phyloP scores from a whole-genome alignment of 2,329 filamentous ascomycete genomes.

The Parascedosporium putredinis region DNA sequence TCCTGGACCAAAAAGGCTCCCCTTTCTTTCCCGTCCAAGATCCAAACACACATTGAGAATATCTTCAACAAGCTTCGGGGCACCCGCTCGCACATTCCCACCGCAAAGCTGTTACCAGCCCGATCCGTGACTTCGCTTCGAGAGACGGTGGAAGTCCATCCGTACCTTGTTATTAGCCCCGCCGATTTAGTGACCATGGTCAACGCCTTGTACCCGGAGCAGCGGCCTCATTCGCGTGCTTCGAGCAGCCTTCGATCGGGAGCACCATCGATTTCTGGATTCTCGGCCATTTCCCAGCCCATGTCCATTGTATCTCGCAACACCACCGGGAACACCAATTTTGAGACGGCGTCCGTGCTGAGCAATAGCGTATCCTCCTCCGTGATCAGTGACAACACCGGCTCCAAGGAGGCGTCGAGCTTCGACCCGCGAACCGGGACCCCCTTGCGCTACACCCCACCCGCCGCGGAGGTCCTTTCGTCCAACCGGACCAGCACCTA shows the following conservation, averaged over 20 bases:
- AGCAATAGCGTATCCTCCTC: constrained; percentile 67
- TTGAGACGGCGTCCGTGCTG: constrained; percentile 59
- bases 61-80: constrained; percentile 56
- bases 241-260: constrained; percentile 54
- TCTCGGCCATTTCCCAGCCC: constrained; percentile 55
- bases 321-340: constrained; percentile 27
- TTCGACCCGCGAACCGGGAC: constrained; percentile 42
- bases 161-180: constrained; percentile 69
- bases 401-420: constrained; percentile 52
- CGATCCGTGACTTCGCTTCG: constrained; percentile 62
- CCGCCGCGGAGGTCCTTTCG: constrained; percentile 32
- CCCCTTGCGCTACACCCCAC: constrained; percentile 45
- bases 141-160: constrained; percentile 69
- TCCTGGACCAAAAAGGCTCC: constrained; percentile 53
- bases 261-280: constrained; percentile 58
- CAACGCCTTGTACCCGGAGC: constrained; percentile 73
- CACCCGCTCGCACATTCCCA: constrained; percentile 34
- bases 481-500: constrained; percentile 39
- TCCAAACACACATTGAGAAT: constrained; percentile 60
- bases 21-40: constrained; percentile 47
- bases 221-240: constrained; percentile 51
- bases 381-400: constrained; percentile 58
- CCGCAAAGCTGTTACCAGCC: constrained; percentile 55
- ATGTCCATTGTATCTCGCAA: constrained; percentile 49
- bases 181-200: constrained; percentile 71